A percentile compares a stretch with the other conserved stretches of the same genome.
phyloP scores from a whole-genome alignment of 495 filamentous ascomycete species.

The Penicillium turbatum region DNA sequence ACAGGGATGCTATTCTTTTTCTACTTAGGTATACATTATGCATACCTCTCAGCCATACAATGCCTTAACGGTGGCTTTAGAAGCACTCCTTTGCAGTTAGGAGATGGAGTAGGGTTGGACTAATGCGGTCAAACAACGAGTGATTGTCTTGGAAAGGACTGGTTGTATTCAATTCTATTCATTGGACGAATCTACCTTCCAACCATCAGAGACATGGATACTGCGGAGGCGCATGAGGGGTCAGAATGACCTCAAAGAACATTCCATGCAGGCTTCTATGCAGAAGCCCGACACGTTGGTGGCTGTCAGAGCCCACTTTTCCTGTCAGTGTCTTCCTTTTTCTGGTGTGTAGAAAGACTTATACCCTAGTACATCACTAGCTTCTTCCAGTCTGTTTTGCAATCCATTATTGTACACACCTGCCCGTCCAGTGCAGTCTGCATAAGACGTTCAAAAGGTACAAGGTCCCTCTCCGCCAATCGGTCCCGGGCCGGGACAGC shows the following conservation, averaged over 20 bases:
- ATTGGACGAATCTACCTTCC: too few relatives aligned
- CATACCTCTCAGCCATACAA: background rate
- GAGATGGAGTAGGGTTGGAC: background rate
- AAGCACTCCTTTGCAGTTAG: background rate
- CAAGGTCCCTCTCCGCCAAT: slow-evolving; percentile 6
- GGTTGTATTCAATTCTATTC: too few relatives aligned
- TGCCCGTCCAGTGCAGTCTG: slow-evolving; percentile 5
- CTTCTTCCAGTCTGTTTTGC: slow-evolving; percentile 15
- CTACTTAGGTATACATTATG: background rate
- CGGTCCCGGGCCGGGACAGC: background rate
- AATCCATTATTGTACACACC: slow-evolving; percentile 19
- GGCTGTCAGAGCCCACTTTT: slow-evolving; percentile 15
- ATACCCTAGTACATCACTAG: slow-evolving; percentile 11
- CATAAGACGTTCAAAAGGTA: slow-evolving; percentile 6
- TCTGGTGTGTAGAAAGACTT: slow-evolving; percentile 1
- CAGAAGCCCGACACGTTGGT: slow-evolving; percentile 27
- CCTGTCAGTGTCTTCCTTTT: slow-evolving; percentile 1
- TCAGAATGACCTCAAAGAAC: slow-evolving; percentile 23
- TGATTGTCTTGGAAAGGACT: background rate
- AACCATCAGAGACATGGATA: slow-evolving; percentile 5
- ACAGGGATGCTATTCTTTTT: slow-evolving; percentile 1
- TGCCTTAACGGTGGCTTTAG: background rate
- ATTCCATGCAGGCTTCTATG: slow-evolving; percentile 42
- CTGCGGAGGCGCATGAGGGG: background rate
- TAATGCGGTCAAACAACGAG: background rate